phyloP scores from a whole-genome alignment of 768 basidiomycete genomes.

The Xerocomellus chrysenteron region DNA sequence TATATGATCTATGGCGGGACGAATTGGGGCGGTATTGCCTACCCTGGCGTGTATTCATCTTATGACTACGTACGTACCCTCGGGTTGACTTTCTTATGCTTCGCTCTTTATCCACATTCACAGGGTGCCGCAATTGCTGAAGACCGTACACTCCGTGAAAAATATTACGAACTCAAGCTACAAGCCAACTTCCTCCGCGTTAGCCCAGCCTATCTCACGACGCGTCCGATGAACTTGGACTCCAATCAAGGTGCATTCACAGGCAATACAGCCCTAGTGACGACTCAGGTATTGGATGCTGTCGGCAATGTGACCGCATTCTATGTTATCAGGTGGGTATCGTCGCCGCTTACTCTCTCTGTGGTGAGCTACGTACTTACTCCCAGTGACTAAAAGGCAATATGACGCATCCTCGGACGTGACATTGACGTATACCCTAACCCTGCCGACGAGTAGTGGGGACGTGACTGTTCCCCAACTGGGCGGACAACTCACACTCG shows the following conservation, averaged over 20 bases:
- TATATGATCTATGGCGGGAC: conserved; percentile 67
- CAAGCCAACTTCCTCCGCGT: conserved; percentile 52
- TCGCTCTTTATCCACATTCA: not conserved
- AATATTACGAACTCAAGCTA: conserved; percentile 53
- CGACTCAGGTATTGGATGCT: conserved; percentile 48
- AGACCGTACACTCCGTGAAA: conserved; percentile 51
- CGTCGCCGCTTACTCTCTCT: not conserved
- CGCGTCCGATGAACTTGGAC: conserved; percentile 42
- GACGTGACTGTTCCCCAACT: conserved; percentile 41
- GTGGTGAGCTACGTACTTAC: not conserved
- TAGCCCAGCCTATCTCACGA: conserved; percentile 50
- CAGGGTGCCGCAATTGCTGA: conserved; percentile 52
- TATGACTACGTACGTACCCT: conserved; percentile 51
- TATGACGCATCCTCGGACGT: conserved; percentile 10
- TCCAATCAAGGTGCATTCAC: conserved; percentile 46
- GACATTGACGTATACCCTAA: conserved; percentile 35
- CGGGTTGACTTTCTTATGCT: not conserved
- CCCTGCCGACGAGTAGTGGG: conserved; percentile 46
- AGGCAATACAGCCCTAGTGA: conserved; percentile 46
- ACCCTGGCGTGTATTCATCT: conserved; percentile 57
- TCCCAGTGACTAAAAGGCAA: conserved; percentile 11
- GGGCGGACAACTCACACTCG: conserved; percentile 43
- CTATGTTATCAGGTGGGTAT: conserved; percentile 35
- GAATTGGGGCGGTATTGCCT: conserved; percentile 57
- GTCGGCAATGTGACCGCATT: conserved; percentile 49